phyloP scores from a whole-genome alignment of 768 basidiomycete genomes.

The Kwoniella botswanensis region DNA sequence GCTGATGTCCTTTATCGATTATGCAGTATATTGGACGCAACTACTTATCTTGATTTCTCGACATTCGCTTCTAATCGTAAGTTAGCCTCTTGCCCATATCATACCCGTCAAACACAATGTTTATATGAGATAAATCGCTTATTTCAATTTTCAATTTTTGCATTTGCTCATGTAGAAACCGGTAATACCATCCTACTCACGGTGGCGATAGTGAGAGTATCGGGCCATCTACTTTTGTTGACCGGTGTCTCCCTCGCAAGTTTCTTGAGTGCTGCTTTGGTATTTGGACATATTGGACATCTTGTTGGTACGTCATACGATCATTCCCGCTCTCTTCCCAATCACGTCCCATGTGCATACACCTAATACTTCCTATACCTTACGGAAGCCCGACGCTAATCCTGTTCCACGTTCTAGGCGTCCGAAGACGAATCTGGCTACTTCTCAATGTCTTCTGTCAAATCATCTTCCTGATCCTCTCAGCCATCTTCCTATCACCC shows the following conservation, averaged over 20 bases:
- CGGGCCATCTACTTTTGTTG: conserved; percentile 26
- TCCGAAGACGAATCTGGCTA: conserved; percentile 44
- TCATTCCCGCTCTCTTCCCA: neutral
- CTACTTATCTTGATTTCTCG: conserved; percentile 48
- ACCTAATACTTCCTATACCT: neutral
- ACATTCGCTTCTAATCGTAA: conserved; percentile 51
- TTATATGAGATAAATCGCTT: too few relatives aligned
- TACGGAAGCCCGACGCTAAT: neutral
- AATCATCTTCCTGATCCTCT: conserved; percentile 30
- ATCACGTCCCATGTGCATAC: neutral
- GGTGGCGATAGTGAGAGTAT: conserved; percentile 36
- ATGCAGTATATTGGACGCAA: conserved; percentile 45
- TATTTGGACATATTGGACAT: conserved; percentile 49
- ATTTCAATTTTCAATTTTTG: too few relatives aligned
- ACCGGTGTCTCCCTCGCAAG: conserved; percentile 44
- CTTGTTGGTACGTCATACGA: conserved; percentile 32
- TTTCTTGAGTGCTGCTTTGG: conserved; percentile 38
- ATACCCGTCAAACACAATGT: too few relatives aligned
- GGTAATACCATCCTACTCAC: conserved; percentile 51
- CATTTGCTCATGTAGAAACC: conserved; percentile 29
- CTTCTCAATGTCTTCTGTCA: conserved; percentile 34
- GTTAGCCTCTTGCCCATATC: conserved; percentile 3
- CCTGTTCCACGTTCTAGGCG: conserved; percentile 24
- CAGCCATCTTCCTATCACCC: conserved; percentile 39
- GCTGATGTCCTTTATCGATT: neutral